Evolutionary conservation across 2,329 filamentous ascomycete genomes (phyloP).

Genomic region (Herpotrichia juniperi): DNA sequence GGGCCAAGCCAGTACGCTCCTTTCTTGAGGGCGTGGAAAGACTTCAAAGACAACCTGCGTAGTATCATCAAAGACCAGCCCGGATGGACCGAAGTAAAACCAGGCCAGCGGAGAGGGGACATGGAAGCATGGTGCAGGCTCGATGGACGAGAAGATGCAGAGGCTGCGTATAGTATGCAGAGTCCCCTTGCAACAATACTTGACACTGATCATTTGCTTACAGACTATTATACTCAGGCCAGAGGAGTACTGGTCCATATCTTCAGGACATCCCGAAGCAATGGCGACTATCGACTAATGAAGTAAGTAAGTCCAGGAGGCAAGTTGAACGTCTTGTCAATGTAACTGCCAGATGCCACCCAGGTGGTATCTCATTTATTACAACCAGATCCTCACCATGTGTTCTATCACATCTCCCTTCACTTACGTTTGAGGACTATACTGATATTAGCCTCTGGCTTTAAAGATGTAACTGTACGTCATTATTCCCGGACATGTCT

Average conservation of each 20-base stretch:
- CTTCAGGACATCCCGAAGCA: conserved; percentile 37
- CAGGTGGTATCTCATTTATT: no score
- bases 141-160: conserved; percentile 40
- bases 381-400: no score
- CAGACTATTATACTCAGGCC: conserved; percentile 28
- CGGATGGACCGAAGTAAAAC: conserved; percentile 43
- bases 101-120: conserved; percentile 32
- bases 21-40: conserved; percentile 40
- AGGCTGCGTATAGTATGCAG: conserved; percentile 38
- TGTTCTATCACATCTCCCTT: no score
- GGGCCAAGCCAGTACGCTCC: conserved; percentile 31
- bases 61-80: conserved; percentile 42
- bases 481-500: conserved; percentile 28
- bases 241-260: conserved; percentile 38
- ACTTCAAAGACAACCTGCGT: conserved; percentile 46
- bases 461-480: conserved; percentile 45
- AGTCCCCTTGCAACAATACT: background rate
- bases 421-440: no score
- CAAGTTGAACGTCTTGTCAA: no score
- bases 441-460: no score
- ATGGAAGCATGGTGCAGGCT: conserved; percentile 45
- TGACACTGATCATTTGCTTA: background rate
- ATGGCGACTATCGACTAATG: conserved; percentile 31
- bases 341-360: no score
- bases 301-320: no score